Evolutionary conservation across 257 asterid species (phyloP), one percentile per base, ranked within the genome.

Genomic region (Parsonsia alboflavescens): DNA sequence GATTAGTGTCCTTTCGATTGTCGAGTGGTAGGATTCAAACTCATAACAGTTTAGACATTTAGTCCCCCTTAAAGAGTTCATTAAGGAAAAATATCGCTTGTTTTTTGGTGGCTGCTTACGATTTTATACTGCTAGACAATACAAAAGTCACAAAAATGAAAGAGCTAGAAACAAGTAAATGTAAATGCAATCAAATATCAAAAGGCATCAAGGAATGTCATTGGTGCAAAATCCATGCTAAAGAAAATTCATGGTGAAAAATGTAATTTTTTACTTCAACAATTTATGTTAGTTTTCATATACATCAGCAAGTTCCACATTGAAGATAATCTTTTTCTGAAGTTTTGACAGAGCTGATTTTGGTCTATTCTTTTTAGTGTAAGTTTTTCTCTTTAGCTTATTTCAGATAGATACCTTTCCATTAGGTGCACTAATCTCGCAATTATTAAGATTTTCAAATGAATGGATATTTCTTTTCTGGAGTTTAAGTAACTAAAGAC

Each of bases 331-430:
- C 2, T 45, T 3, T 33, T 33, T 33, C 46, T 17, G 24, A 24
- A 42, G 76, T 8, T 73, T 73, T 36, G 30, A 24, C n/a, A 16
- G 65, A 33, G 49, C 26, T 44, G 65, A 73, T 74, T 39, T 63
- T 30, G 72, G 42, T 74, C 5, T 30, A 39, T 7, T 48, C 77
- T 28, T 42, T 17, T 62, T 16, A 17, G 16, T 39, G 6, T n/a
- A 41, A 15, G 70, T 65, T 26, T n/a, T 42, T 39, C 2, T 21
- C 10, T 9, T 56, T 57, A 41, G 41, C 5, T 16, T 44, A 19
- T 63, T 49, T 28, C 64, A 33, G 68, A 36, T 44, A 54, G n/a
- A 54, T 50, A 11, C 41, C 49, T 72, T 21, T 54, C 50, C 36
- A 72, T 54, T 58, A 10, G 50, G n/a, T 39, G 50, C 30, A 71